Conservation (phyloP, 2,329 filamentous ascomycete genomes). For the Neofusicoccum cordaticola region DNA sequence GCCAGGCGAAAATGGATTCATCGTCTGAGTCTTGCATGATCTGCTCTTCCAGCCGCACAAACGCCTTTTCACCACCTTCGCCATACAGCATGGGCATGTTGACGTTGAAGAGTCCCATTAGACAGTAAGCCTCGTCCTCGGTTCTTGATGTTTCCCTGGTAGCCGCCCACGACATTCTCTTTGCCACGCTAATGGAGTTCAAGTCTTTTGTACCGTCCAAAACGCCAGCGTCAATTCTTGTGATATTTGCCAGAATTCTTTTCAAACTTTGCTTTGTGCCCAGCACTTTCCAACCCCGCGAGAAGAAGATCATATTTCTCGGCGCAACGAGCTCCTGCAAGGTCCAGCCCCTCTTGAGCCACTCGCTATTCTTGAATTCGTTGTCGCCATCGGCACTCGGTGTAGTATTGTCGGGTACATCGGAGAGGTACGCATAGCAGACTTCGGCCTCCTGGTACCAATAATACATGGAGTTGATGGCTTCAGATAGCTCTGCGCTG, state of each 20-base stretch:
- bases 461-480: slow-evolving; percentile 24
- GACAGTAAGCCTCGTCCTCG: slow-evolving; percentile 15
- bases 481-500: slow-evolving; percentile 21
- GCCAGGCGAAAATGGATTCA: slow-evolving; percentile 16
- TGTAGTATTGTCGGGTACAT: slow-evolving; percentile 3
- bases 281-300: neutral
- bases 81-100: slow-evolving; percentile 19
- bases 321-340: slow-evolving; percentile 19
- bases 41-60: slow-evolving; percentile 19
- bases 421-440: slow-evolving; percentile 21
- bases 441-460: slow-evolving; percentile 21
- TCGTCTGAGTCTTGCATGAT: slow-evolving; percentile 14
- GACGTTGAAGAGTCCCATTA: slow-evolving; percentile 18
- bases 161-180: slow-evolving; percentile 16
- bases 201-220: neutral
- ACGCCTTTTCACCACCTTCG: slow-evolving; percentile 17
- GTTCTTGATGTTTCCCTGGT: neutral
- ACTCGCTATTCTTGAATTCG: neutral
- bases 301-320: slow-evolving; percentile 6
- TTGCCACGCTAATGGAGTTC: neutral
- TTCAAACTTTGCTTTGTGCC: neutral
- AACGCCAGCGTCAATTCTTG: neutral
- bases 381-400: neutral
- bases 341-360: slow-evolving; percentile 18
- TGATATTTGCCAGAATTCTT: neutral